Conservation (phyloP, 345 rosid species). For the Syzygium jambos region DNA sequence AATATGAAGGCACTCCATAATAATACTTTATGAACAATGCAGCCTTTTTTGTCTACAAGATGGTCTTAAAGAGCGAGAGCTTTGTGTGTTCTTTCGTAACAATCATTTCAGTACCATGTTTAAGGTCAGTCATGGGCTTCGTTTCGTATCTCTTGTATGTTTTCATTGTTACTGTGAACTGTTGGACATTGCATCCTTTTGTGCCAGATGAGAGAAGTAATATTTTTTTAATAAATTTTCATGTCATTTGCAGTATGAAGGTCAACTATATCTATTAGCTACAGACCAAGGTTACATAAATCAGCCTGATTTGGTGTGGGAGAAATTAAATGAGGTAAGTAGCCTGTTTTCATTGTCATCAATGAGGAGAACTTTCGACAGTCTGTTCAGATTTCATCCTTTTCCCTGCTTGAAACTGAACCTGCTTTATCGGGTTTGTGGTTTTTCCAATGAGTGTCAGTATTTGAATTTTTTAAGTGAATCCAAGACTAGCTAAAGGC, state of each 20-base stretch:
- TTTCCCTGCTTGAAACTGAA: background rate
- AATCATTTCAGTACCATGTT: constrained; percentile 99
- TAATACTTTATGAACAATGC: constrained; percentile 1
- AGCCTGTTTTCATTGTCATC: background rate
- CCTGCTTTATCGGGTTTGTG: background rate
- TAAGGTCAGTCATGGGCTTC: constrained; percentile 49
- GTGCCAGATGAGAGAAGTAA: background rate
- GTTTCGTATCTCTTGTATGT: background rate
- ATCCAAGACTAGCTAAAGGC: background rate
- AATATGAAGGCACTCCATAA: background rate
- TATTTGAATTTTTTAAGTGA: background rate
- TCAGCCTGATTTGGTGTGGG: constrained; percentile 97
- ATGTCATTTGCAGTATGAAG: constrained; percentile 60
- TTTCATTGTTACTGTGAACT: background rate
- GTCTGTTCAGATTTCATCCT: background rate
- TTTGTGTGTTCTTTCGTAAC: constrained; percentile 94
- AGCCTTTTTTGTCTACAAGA: constrained; percentile 90
- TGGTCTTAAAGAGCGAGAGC: constrained; percentile 89
- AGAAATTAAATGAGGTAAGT: constrained; percentile 88
- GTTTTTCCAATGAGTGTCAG: background rate
- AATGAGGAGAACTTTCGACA: background rate
- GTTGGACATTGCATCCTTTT: background rate
- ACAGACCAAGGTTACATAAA: constrained; percentile 96
- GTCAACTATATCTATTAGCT: constrained; percentile 93
- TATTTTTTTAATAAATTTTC: background rate